A percentile compares a stretch with the other conserved stretches of the same genome.
Evolutionary conservation across 2,329 filamentous ascomycete species (phyloP).

Genomic region (Stagonosporopsis rhizophila): DNA sequence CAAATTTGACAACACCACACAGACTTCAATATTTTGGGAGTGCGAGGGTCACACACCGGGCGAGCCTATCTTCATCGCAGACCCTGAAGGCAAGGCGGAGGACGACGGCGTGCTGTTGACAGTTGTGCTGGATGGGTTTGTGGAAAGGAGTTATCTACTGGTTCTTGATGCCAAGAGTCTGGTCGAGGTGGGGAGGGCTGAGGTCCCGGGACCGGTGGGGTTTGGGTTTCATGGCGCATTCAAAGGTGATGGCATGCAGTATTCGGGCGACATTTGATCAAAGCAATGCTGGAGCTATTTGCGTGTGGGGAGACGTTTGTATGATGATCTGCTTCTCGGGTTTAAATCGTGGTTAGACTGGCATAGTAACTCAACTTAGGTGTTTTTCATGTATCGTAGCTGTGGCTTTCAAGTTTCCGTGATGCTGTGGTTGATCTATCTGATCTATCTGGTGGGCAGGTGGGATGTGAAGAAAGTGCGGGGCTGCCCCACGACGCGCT

Average conservation of each 20-base stretch:
- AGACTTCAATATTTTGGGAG: constrained; percentile 64
- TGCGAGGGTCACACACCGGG: constrained; percentile 69
- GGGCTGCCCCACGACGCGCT: neutral
- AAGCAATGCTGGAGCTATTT: neutral
- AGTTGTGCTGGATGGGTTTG: constrained; percentile 69
- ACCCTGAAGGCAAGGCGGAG: constrained; percentile 59
- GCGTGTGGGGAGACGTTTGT: no score
- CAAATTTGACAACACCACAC: constrained; percentile 69
- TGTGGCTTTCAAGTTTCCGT: neutral
- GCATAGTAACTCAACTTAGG: neutral
- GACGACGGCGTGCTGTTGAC: constrained; percentile 70
- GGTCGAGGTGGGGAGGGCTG: constrained; percentile 69
- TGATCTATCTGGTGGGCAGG: no score
- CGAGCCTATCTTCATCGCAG: constrained; percentile 71
- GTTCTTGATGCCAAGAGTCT: constrained; percentile 69
- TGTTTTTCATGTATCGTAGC: no score
- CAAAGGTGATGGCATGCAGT: constrained; percentile 29
- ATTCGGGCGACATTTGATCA: constrained; percentile 23
- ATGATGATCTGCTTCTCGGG: neutral
- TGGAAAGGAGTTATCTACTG: constrained; percentile 68
- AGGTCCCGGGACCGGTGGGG: constrained; percentile 65
- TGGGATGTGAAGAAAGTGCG: neutral
- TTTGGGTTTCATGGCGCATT: constrained; percentile 72
- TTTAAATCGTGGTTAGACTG: neutral
- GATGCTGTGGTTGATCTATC: no score